Evolutionary conservation across 2,329 filamentous ascomycete genomes (phyloP), one percentile per base, ranked within the genome.

Genomic region (Fusarium sp.): DNA sequence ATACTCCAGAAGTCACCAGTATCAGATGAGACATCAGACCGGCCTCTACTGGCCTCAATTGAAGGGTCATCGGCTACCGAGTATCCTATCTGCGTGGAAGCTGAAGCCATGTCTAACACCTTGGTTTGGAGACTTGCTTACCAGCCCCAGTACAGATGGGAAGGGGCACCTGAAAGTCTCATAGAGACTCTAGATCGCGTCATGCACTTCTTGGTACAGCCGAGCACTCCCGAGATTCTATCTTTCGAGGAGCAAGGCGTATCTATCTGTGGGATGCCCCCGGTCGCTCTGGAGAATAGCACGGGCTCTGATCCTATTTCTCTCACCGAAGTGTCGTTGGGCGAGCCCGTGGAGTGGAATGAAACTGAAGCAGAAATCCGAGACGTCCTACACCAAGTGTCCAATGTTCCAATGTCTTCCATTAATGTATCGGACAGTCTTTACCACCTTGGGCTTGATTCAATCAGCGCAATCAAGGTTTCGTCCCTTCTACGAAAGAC

Each of bases 401-500:
- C 94, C 0, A 87, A 86, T 17, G 79, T 91, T 0, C 82, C 89
- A 0, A 78, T 83, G 19, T 75, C 83, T 0, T 82, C 88, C 3
- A 92, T 97, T 52, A 78, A 81, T 4, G 84, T 84, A 57, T 82
- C 84, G 1, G 87, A 89, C 51, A 93, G 87, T 0, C 87, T 97
- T 14, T 97, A 96, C 77, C 90, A 96, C 67, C 84, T 98, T 3
- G 94, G 94, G 1, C 87, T 98, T 2, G 94, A 98, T 76, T 98
- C 94, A 0, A 97, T 98, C 77, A 95, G 91, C 67, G 91, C 94
- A 2, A 96, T 98, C 81, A 97, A 96, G 74, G 89, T 94, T 5
- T 89, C 90, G 10, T 87, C 91, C 1, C 82, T 94, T 9, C 81
- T 98, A 6, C 89, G 88, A 42, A 91, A 87, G 69, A 80, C 84